phyloP scores from a whole-genome alignment of 164 flowering plant species.

The Euptelea pleiosperma region DNA sequence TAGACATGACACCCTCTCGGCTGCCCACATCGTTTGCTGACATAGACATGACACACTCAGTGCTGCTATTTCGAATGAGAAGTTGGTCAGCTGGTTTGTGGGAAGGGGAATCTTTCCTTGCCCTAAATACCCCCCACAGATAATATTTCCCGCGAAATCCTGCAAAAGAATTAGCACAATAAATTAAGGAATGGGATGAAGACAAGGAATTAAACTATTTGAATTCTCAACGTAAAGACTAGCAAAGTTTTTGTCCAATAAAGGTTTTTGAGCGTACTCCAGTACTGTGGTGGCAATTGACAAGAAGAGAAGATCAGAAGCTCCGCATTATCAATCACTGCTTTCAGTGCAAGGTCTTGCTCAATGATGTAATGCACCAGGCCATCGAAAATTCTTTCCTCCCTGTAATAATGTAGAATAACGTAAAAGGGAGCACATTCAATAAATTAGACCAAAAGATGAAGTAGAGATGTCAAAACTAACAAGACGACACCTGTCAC shows the following conservation, averaged over 20 bases:
- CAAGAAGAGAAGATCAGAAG: slow-evolving; percentile 33
- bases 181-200: not conserved
- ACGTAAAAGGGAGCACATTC: not conserved
- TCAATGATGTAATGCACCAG: slow-evolving; percentile 22
- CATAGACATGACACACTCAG: not conserved
- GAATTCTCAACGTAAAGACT: not conserved
- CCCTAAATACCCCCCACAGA: slow-evolving; percentile 38
- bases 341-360: slow-evolving; percentile 21
- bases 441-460: not conserved
- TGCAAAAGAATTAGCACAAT: slow-evolving; percentile 12
- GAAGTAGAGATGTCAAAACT: not conserved
- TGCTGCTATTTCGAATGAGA: not conserved
- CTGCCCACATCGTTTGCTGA: too few relatives aligned
- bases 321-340: slow-evolving; percentile 19
- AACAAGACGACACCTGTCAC: slow-evolving; percentile 31
- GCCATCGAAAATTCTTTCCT: slow-evolving; percentile 7
- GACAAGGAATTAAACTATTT: not conserved
- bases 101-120: slow-evolving; percentile 9
- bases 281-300: slow-evolving; percentile 24
- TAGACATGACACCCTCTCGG: too few relatives aligned
- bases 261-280: slow-evolving; percentile 26
- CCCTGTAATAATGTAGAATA: slow-evolving; percentile 13
- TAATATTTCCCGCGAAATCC: slow-evolving; percentile 28
- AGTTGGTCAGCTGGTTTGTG: not conserved
- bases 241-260: not conserved